Evolutionary conservation across 208 protist species (phyloP).

Genomic region (Trypanosoma rangeli): DNA sequence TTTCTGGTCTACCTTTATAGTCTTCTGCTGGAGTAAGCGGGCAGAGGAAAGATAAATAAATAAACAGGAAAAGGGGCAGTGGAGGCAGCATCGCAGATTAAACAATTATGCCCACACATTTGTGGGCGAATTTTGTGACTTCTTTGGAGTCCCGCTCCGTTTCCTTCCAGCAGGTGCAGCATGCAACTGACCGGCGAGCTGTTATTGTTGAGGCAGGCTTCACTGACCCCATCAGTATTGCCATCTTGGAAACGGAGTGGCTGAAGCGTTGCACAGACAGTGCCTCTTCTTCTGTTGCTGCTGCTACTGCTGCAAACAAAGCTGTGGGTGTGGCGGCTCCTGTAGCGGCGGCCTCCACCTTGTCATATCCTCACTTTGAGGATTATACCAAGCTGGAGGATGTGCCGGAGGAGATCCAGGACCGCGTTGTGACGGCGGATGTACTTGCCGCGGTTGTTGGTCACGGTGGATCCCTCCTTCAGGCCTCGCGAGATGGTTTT

Average conservation of each 20-base stretch:
- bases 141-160: conserved; percentile 64
- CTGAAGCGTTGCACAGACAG: conserved; percentile 26
- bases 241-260: conserved; percentile 87
- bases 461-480: conserved; percentile 49
- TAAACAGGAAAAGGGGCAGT: not conserved
- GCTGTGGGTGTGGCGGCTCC: not conserved
- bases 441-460: conserved; percentile 70
- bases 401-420: conserved; percentile 83
- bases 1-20: not conserved
- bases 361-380: not conserved
- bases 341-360: not conserved
- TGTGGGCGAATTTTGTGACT: conserved; percentile 66
- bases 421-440: conserved; percentile 60
- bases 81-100: not conserved
- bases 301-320: not conserved
- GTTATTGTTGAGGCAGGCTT: conserved; percentile 76
- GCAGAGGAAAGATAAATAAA: not conserved
- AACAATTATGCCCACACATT: conserved; percentile 13
- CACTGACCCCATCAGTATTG: conserved; percentile 72
- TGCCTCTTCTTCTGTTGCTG: not conserved
- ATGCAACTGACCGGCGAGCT: conserved; percentile 56
- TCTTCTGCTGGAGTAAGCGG: not conserved
- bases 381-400: conserved; percentile 45
- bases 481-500: conserved; percentile 53
- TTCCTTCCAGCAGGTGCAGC: conserved; percentile 73